Percentiles rank a stretch among this genome's conserved stretches.
These are phyloP conservation scores for Naumovozyma baii DNA, from an alignment of 805 yeast species.

Conservation along the genomic window DNA sequence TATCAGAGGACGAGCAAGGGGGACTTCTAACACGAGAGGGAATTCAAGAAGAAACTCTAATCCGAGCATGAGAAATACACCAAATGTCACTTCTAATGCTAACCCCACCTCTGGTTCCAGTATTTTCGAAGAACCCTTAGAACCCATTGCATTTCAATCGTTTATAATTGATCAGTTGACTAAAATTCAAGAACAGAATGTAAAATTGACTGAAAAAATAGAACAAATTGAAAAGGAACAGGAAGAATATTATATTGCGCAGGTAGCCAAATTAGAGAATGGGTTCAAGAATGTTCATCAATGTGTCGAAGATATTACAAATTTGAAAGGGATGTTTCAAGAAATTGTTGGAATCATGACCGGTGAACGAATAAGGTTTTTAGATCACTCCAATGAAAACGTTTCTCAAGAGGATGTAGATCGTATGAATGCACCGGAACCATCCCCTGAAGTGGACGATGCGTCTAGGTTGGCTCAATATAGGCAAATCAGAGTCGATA, in stretches of 20 bases:
- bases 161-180: slow-evolving; percentile 16
- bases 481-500: neutral
- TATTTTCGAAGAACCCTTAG: neutral
- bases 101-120: neutral
- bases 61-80: too few species aligned
- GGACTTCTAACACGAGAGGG: too few species aligned
- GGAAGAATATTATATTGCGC: slow-evolving; percentile 14
- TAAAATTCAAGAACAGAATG: slow-evolving; percentile 18
- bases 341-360: slow-evolving; percentile 23
- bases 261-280: slow-evolving; percentile 11
- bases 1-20: too few species aligned
- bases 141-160: slow-evolving; percentile 6
- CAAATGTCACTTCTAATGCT: too few species aligned
- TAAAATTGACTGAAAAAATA: slow-evolving; percentile 7
- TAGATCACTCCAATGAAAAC: slow-evolving; percentile 18
- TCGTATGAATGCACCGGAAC: neutral
- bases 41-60: too few species aligned
- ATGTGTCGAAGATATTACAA: slow-evolving; percentile 13
- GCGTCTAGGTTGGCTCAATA: neutral
- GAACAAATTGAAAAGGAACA: slow-evolving; percentile 17
- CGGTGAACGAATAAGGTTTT: slow-evolving; percentile 17
- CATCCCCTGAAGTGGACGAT: neutral
- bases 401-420: slow-evolving; percentile 1
- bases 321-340: slow-evolving; percentile 18
- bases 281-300: slow-evolving; percentile 13